Conservation (phyloP, 2,329 filamentous ascomycete species). For the Penicillium paneum region DNA sequence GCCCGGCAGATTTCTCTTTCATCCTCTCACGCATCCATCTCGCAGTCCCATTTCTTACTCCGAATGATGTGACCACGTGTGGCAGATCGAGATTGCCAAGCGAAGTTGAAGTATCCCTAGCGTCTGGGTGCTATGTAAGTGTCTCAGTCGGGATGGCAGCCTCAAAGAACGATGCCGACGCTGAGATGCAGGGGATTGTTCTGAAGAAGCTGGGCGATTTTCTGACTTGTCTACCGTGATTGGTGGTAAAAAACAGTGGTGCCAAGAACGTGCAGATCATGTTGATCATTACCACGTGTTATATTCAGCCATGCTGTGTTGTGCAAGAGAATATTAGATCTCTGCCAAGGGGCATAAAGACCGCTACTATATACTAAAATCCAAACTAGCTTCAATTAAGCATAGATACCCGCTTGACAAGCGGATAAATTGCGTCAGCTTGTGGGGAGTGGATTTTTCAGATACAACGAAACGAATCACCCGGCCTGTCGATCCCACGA, state of each 20-base stretch:
- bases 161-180: constrained; percentile 59
- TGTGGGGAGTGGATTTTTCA: neutral
- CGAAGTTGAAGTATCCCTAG: constrained; percentile 53
- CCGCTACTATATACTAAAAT: neutral
- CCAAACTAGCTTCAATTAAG: neutral
- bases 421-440: neutral
- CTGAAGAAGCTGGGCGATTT: constrained; percentile 50
- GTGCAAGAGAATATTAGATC: neutral
- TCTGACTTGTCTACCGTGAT: constrained; percentile 47
- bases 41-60: constrained; percentile 34
- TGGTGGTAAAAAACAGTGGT: neutral
- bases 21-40: constrained; percentile 61
- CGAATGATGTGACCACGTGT: constrained; percentile 57
- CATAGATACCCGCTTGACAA: neutral
- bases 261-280: constrained; percentile 1
- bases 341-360: neutral
- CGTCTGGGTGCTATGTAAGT: constrained; percentile 58
- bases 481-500: neutral
- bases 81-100: constrained; percentile 55
- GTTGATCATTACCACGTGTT: neutral
- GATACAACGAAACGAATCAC: neutral
- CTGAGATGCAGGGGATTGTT: constrained; percentile 52
- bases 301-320: neutral
- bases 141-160: constrained; percentile 61
- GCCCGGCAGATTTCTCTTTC: constrained; percentile 57